phyloP scores from a whole-genome alignment of 1,284 basidiomycete species.

The Ceratobasidium sp. region DNA sequence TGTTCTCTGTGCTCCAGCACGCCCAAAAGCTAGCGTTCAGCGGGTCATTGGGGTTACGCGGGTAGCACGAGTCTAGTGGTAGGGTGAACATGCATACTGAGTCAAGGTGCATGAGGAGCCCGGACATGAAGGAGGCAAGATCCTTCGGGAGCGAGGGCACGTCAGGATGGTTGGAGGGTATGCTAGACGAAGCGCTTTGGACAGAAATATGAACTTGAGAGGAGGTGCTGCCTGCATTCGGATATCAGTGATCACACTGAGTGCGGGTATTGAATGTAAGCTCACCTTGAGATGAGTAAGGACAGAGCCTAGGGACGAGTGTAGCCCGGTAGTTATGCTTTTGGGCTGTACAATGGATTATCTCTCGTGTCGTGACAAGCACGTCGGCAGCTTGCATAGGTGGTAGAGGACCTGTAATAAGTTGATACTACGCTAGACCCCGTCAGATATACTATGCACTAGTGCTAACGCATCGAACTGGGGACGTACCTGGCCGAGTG shows the following conservation, averaged over 20 bases:
- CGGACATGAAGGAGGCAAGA: slow-evolving; percentile 61
- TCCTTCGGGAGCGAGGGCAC: slow-evolving; percentile 51
- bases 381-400: slow-evolving; percentile 75
- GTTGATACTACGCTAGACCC: slow-evolving; percentile 61
- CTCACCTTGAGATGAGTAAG: slow-evolving; percentile 59
- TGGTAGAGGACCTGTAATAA: slow-evolving; percentile 70
- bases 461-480: neutral
- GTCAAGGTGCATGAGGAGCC: slow-evolving; percentile 66
- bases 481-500: slow-evolving; percentile 68
- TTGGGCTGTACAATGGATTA: slow-evolving; percentile 69
- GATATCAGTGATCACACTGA: neutral
- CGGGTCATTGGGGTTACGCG: slow-evolving; percentile 68
- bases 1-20: slow-evolving; percentile 61
- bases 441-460: neutral
- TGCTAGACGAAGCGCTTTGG: slow-evolving; percentile 55
- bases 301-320: slow-evolving; percentile 64
- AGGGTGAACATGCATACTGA: slow-evolving; percentile 67
- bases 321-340: slow-evolving; percentile 73
- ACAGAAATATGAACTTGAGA: slow-evolving; percentile 73
- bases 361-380: slow-evolving; percentile 71
- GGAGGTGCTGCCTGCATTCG: slow-evolving; percentile 61
- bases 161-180: slow-evolving; percentile 25
- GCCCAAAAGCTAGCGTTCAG: slow-evolving; percentile 75
- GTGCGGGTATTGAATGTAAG: neutral
- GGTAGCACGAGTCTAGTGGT: slow-evolving; percentile 69